Base-by-base conservation (phyloP, 257 asterid species). In the Oldenlandia corymbosa region DNA sequence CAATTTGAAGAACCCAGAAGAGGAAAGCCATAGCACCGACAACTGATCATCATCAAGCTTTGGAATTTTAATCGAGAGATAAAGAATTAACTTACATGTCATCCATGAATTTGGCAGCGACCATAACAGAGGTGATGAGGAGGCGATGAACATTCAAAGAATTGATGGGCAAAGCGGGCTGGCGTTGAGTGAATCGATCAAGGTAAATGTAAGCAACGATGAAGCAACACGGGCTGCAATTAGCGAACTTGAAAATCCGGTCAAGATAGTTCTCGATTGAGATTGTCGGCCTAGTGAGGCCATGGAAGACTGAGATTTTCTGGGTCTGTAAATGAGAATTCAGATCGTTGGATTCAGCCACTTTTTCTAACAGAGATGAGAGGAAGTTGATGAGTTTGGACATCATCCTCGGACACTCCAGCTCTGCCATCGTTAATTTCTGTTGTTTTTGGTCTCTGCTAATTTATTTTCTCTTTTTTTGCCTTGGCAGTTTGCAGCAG, bases 51-150 rank as follows among this genome's bases (percentile, higher is more conserved):
- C 16, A 30, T 30, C 43, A 30, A 4, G 26, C 11, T 10, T n/a
- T 49, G 28, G 6, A 41, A 41, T 57, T 18, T n/a, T n/a, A n/a
- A n/a, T n/a, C n/a, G 8, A 13, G 26, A 4, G 10, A 7, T n/a
- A n/a, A n/a, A n/a, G n/a, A 79, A 34, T 34, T 34, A 34, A 34
- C 96, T 84, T 32, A 87, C 97, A 81, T 79, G 69, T 90, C 97
- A 64, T 93, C 99, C 99, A 87, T 79, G 96, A 93, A 93, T 69
- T 93, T 93, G 4, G 97, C 97, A 37, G 97, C 90, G 46, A 90
- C 78, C 99, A 93, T 84, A 81, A 93, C 96, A 68, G 96, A 85
- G 16, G 99, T 85, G 74, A 93, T 85, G 77, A 93, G 95, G 28
- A 93, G 70, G 17, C 99, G 71, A 59, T 93, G 99, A 26, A 90